Conservation (phyloP, 495 filamentous ascomycete genomes). For the Neurospora sublineolata region DNA sequence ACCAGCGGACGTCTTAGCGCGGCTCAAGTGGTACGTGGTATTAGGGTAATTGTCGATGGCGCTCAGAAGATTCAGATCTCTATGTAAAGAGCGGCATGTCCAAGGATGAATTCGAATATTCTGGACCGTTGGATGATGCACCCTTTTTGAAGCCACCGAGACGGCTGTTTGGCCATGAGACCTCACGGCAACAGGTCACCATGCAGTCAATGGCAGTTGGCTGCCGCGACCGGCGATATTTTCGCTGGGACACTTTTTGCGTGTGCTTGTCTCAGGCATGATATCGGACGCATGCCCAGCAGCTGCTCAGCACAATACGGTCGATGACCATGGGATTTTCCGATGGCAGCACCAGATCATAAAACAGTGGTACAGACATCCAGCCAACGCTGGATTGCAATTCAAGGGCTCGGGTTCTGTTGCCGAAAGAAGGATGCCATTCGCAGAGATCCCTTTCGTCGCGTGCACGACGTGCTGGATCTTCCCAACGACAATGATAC, state of each 20-base stretch:
- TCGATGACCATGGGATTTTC: not conserved
- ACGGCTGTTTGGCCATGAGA: not conserved
- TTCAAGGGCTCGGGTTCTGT: not conserved
- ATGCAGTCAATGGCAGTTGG: not conserved
- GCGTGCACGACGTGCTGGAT: not conserved
- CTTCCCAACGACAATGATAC: not conserved
- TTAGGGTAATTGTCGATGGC: not conserved
- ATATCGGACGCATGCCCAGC: not conserved
- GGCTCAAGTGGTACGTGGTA: not conserved
- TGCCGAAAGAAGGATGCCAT: not conserved
- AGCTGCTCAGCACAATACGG: not conserved
- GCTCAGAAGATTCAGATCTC: not conserved
- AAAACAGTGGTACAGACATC: not conserved
- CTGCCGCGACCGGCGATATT: not conserved
- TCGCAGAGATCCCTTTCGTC: not conserved
- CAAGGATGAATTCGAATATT: not conserved
- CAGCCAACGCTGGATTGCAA: not conserved
- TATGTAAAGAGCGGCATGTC: not conserved
- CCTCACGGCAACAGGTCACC: not conserved
- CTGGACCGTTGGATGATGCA: not conserved
- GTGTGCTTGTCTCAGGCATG: not conserved
- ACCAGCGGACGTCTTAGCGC: not conserved
- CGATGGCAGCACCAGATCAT: not conserved
- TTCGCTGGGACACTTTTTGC: not conserved
- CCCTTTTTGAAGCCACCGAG: not conserved